These are phyloP conservation scores for Sergeia podlipaevii DNA, from an alignment of 208 protist species.

Conservation along the genomic window DNA sequence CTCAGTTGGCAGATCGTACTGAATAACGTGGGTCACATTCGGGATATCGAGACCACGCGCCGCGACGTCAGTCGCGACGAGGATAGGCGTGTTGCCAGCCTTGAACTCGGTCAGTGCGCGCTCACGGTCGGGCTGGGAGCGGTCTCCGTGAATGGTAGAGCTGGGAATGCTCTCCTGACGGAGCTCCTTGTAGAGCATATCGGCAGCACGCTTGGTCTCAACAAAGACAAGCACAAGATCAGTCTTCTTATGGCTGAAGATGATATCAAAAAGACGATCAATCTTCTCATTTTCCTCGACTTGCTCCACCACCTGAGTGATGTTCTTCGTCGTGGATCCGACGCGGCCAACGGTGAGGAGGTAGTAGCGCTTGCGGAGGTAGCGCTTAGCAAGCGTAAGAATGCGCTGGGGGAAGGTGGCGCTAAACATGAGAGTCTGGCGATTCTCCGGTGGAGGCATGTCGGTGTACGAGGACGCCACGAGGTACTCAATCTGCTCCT, in stretches of 20 bases:
- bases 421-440: slow-evolving; percentile 99
- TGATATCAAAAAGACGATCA: slow-evolving; percentile 68
- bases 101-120: slow-evolving; percentile 88
- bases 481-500: slow-evolving; percentile 98
- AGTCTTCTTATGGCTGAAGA: slow-evolving; percentile 68
- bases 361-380: slow-evolving; percentile 94
- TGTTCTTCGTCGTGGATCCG: slow-evolving; percentile 96
- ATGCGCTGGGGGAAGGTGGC: slow-evolving; percentile 99
- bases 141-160: slow-evolving; percentile 94
- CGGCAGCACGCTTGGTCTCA: slow-evolving; percentile 97
- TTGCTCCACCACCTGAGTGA: slow-evolving; percentile 92
- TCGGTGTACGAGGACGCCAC: slow-evolving; percentile 91
- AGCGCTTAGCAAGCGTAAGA: slow-evolving; percentile 96
- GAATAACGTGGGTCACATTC: slow-evolving; percentile 96
- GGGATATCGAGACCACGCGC: slow-evolving; percentile 97
- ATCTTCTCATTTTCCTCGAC: slow-evolving; percentile 72
- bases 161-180: slow-evolving; percentile 87
- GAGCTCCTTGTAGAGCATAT: slow-evolving; percentile 76
- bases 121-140: slow-evolving; percentile 86
- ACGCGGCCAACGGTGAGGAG: slow-evolving; percentile 97
- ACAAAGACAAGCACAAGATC: slow-evolving; percentile 96
- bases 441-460: slow-evolving; percentile 89
- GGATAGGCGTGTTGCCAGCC: slow-evolving; percentile 78
- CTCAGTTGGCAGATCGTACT: slow-evolving; percentile 95
- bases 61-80: slow-evolving; percentile 98